Conservation (phyloP, 805 yeast genomes). For the Saccharomycodes ludwigii region DNA sequence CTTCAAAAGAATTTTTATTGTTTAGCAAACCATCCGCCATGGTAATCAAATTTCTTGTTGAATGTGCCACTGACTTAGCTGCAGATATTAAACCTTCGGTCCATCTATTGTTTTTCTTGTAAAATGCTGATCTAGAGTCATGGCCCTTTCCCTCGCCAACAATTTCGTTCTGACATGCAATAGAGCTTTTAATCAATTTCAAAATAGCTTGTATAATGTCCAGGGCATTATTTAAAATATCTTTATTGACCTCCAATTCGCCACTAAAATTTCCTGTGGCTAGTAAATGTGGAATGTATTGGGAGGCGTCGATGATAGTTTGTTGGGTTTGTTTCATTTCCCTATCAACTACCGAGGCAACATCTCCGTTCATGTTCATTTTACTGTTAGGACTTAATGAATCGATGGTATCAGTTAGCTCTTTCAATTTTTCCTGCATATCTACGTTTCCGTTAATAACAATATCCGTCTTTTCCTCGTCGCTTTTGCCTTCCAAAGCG, state of each 20-base stretch:
- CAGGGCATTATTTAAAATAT: slow-evolving; percentile 65
- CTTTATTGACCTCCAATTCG: slow-evolving; percentile 60
- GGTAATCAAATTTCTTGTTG: slow-evolving; percentile 69
- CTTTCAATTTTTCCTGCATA: slow-evolving; percentile 60
- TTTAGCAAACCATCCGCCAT: slow-evolving; percentile 79
- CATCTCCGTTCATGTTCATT: slow-evolving; percentile 33
- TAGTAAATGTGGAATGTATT: slow-evolving; percentile 41
- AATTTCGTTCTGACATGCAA: slow-evolving; percentile 73
- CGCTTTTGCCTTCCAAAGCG: slow-evolving; percentile 36
- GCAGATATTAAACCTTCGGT: slow-evolving; percentile 89
- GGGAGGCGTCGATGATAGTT: slow-evolving; percentile 54
- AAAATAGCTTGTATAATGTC: slow-evolving; percentile 73
- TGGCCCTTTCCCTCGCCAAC: slow-evolving; percentile 33
- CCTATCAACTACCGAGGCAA: slow-evolving; percentile 58
- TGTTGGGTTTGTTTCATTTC: slow-evolving; percentile 66
- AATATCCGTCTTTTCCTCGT: slow-evolving; percentile 53
- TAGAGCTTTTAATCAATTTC: slow-evolving; percentile 58
- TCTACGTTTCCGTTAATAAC: slow-evolving; percentile 67
- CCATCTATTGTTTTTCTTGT: slow-evolving; percentile 83
- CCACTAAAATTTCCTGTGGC: slow-evolving; percentile 35
- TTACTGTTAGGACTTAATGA: slow-evolving; percentile 26
- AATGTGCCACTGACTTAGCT: slow-evolving; percentile 71
- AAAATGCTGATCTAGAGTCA: slow-evolving; percentile 50
- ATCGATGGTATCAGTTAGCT: slow-evolving; percentile 43
- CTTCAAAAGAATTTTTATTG: slow-evolving; percentile 57